Base-by-base conservation (phyloP, 441 rosid species). In the Croton laevigatus region DNA sequence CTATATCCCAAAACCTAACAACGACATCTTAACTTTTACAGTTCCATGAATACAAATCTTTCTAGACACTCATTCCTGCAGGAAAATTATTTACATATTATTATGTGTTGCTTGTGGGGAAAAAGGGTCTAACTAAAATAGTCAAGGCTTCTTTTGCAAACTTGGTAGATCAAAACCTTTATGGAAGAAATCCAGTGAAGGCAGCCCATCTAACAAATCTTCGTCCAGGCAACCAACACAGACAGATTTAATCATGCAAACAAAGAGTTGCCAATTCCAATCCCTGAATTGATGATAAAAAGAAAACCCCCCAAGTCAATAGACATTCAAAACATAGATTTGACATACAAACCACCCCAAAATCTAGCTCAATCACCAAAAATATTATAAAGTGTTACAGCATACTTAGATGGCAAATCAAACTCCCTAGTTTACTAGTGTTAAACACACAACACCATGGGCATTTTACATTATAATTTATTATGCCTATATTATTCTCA, bases 201-300 rank as follows among this genome's bases (percentile, higher is more conserved):
- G 73, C 83, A 79, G 81, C 81, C 66, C 80, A 79, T 74, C 79
- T 75, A 76, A 81, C 80, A 69, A 66, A 78, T 72, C 87, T 78
- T 81, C 80, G 81, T 79, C 81, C 75, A 67, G 76, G 76, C 70
- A 80, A 79, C 67, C 52, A 73, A 74, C 55, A 81, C 55, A 71
- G 64, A 64, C 44, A 68, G 76, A 82, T 78, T 74, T 78, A 78
- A 75, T 77, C 84, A 81, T 75, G 81, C 76, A 73, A 80, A 81
- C 77, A 83, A 73, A 69, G 81, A 71, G 77, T 68, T 80, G 78
- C 76, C 74, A 74, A 75, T 74, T 80, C 72, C 81, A 76, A 76
- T 72, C 73, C 87, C 87, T 81, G 85, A 81, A 81, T 76, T 71
- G 71, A 70, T 59, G 74, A 70, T 83, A 71, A 79, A 58, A 77